Percentiles rank a stretch among this genome's conserved stretches.
Conservation (phyloP, 306 rosid genomes). For the Casuarina glauca region DNA sequence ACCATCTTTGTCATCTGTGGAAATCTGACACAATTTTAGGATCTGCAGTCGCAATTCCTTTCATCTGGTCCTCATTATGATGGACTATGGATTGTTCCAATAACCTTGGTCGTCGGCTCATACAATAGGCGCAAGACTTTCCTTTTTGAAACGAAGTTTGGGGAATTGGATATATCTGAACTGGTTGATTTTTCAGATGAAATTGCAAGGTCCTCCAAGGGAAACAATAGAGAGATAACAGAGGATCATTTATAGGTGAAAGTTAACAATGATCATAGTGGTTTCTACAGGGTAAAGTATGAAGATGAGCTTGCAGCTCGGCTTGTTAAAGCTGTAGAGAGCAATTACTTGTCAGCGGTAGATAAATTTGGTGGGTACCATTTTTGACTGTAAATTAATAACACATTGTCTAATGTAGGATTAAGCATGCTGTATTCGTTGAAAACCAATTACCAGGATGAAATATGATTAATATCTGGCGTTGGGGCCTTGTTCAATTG, state of each 20-base stretch:
- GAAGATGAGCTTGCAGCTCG: conserved; percentile 52
- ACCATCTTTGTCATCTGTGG: conserved; percentile 1
- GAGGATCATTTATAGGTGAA: conserved; percentile 52
- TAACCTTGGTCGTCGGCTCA: conserved; percentile 55
- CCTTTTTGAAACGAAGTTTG: conserved; percentile 41
- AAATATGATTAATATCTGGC: not conserved
- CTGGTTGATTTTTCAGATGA: conserved; percentile 27
- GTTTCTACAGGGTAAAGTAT: conserved; percentile 64
- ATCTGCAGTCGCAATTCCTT: conserved; percentile 55
- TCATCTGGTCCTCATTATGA: conserved; percentile 44
- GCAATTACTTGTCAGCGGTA: conserved; percentile 42
- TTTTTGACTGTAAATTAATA: not conserved
- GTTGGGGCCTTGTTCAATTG: not conserved
- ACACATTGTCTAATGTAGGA: not conserved
- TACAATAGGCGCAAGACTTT: conserved; percentile 39
- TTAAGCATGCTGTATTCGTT: not conserved
- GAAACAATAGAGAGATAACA: conserved; percentile 21
- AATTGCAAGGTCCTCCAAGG: conserved; percentile 14
- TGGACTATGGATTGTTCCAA: conserved; percentile 57
- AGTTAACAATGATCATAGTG: conserved; percentile 52
- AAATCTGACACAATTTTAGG: conserved; percentile 22
- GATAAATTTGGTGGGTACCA: conserved; percentile 53
- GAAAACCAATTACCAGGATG: not conserved
- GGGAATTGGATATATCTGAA: conserved; percentile 47
- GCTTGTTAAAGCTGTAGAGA: conserved; percentile 49